These are phyloP conservation scores for Arthrobotrys iridis DNA, from an alignment of 2,329 filamentous ascomycete genomes.

Conservation along the genomic window DNA sequence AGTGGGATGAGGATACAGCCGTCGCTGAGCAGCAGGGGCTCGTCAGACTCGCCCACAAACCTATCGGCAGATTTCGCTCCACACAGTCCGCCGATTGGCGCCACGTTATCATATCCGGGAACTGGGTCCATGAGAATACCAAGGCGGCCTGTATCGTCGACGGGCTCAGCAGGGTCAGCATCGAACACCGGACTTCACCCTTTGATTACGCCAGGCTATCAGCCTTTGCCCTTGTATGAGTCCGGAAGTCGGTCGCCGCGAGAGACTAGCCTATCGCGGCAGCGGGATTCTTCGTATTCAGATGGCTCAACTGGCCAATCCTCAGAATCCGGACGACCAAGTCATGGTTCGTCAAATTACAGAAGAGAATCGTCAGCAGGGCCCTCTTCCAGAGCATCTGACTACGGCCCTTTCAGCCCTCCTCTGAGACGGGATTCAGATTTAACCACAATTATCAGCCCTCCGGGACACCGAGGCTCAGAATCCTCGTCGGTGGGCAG, in stretches of 20 bases:
- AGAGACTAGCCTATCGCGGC: conserved; percentile 26
- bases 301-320: conserved; percentile 37
- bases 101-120: conserved; percentile 2
- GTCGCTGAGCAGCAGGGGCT: conserved; percentile 27
- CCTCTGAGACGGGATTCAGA: conserved; percentile 35
- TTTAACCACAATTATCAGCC: conserved; percentile 14
- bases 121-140: conserved; percentile 40
- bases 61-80: conserved; percentile 39
- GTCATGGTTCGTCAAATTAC: conserved; percentile 2
- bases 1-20: conserved; percentile 51
- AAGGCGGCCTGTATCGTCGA: conserved; percentile 42
- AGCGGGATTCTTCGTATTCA: conserved; percentile 38
- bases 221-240: conserved; percentile 21
- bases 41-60: conserved; percentile 49
- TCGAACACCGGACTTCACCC: conserved; percentile 37
- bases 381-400: conserved; percentile 7
- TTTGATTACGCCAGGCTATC: conserved; percentile 15
- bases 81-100: conserved; percentile 24
- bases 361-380: conserved; percentile 41
- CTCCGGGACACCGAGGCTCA: conserved; percentile 21
- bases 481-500: conserved; percentile 1
- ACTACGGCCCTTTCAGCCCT: not conserved
- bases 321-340: conserved; percentile 33
- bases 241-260: conserved; percentile 18
- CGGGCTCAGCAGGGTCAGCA: conserved; percentile 32